phyloP scores from a whole-genome alignment of 2,329 filamentous ascomycete genomes.

The Chrysosporium queenslandicum region DNA sequence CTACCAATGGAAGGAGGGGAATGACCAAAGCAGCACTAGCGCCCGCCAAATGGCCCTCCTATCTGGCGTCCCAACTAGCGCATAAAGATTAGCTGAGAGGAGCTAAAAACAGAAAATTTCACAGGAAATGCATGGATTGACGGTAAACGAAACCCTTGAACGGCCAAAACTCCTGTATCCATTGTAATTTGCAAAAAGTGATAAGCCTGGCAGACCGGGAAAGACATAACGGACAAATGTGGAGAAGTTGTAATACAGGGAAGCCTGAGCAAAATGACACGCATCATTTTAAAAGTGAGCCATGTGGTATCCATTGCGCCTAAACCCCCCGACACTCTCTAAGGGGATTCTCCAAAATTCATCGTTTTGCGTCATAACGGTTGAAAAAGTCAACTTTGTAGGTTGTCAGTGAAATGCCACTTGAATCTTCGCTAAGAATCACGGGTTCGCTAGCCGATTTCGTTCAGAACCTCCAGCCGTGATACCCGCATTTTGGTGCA shows the following conservation, averaged over 20 bases:
- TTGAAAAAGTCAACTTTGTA: neutral
- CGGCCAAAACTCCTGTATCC: neutral
- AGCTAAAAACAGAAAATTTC: neutral
- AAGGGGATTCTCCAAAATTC: neutral
- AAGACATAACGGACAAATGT: no score
- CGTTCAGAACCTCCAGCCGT: slow-evolving; percentile 10
- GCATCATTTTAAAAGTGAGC: neutral
- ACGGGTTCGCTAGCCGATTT: slow-evolving; percentile 8
- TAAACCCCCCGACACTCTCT: neutral
- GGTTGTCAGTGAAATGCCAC: neutral
- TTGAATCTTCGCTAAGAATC: neutral
- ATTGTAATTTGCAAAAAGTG: neutral
- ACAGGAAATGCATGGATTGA: neutral
- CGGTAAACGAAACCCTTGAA: neutral
- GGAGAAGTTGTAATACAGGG: neutral
- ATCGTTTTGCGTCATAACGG: neutral
- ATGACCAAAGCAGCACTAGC: neutral
- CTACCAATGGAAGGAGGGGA: neutral
- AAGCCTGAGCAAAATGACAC: neutral
- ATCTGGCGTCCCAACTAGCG: neutral
- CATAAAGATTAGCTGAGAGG: neutral
- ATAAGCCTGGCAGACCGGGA: neutral
- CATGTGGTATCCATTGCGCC: neutral
- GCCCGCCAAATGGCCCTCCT: neutral
- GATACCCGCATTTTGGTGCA: slow-evolving; percentile 13